phyloP scores from a whole-genome alignment of 441 rosid species.

The Codiaeum variegatum region DNA sequence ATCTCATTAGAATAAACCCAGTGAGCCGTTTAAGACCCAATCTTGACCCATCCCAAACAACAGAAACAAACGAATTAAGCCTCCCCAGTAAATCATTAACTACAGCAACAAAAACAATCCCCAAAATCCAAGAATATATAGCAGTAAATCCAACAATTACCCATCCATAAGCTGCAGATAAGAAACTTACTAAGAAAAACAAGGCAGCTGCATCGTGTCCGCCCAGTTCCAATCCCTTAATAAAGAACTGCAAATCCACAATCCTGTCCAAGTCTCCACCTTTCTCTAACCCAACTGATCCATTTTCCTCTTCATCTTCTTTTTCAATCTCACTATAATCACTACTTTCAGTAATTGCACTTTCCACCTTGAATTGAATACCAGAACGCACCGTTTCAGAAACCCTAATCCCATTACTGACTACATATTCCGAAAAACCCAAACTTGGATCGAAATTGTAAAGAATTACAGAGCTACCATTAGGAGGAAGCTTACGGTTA shows the following conservation, averaged over 20 bases:
- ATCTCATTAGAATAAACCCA: conserved; percentile 78
- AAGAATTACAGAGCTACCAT: conserved; percentile 48
- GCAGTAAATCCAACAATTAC: conserved; percentile 82
- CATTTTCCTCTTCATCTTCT: conserved; percentile 21
- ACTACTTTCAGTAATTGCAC: conserved; percentile 3
- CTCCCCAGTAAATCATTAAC: conserved; percentile 67
- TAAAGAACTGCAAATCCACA: conserved; percentile 54
- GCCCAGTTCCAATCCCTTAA: conserved; percentile 74
- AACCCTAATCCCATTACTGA: conserved; percentile 56
- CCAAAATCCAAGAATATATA: conserved; percentile 72
- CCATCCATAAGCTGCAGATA: conserved; percentile 94
- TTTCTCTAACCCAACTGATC: conserved; percentile 16
- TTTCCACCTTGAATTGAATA: conserved; percentile 38
- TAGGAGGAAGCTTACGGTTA: conserved; percentile 37
- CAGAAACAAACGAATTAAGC: conserved; percentile 45
- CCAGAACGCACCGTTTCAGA: conserved; percentile 58
- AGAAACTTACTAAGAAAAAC: conserved; percentile 65
- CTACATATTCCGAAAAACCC: conserved; percentile 53
- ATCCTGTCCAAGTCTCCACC: conserved; percentile 40
- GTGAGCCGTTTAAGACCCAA: conserved; percentile 79
- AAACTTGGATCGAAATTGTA: conserved; percentile 44
- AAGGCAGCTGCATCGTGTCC: conserved; percentile 67
- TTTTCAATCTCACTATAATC: conserved; percentile 19
- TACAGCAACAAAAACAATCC: conserved; percentile 64
- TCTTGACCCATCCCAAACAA: conserved; percentile 73